Conservation (phyloP, 805 yeast genomes). For the Lachancea thermotolerans region DNA sequence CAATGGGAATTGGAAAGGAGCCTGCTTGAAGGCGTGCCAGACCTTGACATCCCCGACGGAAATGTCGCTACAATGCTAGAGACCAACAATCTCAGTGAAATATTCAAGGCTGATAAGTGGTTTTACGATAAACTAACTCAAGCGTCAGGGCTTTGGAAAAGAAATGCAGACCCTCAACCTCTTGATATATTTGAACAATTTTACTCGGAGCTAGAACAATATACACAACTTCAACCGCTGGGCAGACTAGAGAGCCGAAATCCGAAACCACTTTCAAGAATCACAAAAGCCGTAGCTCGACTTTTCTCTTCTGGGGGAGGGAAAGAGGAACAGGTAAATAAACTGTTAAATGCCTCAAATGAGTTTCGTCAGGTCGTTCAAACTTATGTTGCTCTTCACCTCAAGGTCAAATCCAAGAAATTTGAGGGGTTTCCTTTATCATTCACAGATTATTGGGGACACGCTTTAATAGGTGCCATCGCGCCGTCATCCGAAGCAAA, state of each 20-base stretch:
- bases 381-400: conserved; percentile 48
- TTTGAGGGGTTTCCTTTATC: conserved; percentile 48
- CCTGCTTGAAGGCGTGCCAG: conserved; percentile 51
- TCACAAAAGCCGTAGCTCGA: conserved; percentile 10
- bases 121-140: conserved; percentile 6
- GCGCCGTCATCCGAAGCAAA: conserved; percentile 35
- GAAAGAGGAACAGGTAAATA: conserved; percentile 6
- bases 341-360: conserved; percentile 21
- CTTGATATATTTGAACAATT: conserved; percentile 7
- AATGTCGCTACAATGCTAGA: conserved; percentile 14
- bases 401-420: conserved; percentile 47
- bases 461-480: conserved; percentile 43
- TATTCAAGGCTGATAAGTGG: conserved; percentile 5
- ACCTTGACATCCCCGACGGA: conserved; percentile 35
- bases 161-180: neutral
- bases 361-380: conserved; percentile 32
- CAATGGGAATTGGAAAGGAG: conserved; percentile 42
- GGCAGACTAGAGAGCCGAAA: conserved; percentile 11
- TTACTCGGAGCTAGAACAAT: conserved; percentile 16
- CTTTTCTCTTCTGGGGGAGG: conserved; percentile 16
- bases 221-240: conserved; percentile 9
- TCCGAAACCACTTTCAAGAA: conserved; percentile 10
- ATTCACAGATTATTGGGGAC: conserved; percentile 64
- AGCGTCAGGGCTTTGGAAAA: neutral
- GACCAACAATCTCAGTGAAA: conserved; percentile 17